Conservation (phyloP, 2,329 filamentous ascomycete species). For the Monosporascus sp. region DNA sequence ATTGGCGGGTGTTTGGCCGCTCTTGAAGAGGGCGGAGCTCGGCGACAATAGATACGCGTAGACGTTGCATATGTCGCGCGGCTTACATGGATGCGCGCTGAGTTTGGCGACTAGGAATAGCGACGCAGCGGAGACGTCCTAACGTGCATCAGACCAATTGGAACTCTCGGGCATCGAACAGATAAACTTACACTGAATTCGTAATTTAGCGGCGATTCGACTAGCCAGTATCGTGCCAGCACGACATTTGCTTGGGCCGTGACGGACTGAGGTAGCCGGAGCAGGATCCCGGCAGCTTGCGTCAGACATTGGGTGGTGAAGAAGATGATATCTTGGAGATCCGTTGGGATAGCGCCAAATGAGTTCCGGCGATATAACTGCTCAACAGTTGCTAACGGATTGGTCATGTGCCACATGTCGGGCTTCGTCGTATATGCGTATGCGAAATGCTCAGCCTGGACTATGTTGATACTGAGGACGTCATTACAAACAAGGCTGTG, state of each 20-base stretch:
- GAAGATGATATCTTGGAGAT: slow-evolving; percentile 67
- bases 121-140: slow-evolving; percentile 77
- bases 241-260: slow-evolving; percentile 82
- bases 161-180: neutral
- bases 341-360: slow-evolving; percentile 55
- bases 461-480: neutral
- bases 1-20: slow-evolving; percentile 17
- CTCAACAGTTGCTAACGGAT: slow-evolving; percentile 65
- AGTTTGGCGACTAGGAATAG: slow-evolving; percentile 82
- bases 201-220: slow-evolving; percentile 48
- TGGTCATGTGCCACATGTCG: slow-evolving; percentile 59
- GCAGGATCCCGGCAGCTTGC: slow-evolving; percentile 72
- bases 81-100: slow-evolving; percentile 68
- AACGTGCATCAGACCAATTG: slow-evolving; percentile 6
- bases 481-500: neutral
- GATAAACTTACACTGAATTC: slow-evolving; percentile 48
- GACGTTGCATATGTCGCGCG: slow-evolving; percentile 77
- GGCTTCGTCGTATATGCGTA: neutral
- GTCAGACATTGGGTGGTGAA: slow-evolving; percentile 68
- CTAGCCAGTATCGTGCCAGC: slow-evolving; percentile 74
- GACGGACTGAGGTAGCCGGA: slow-evolving; percentile 79
- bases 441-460: too few species aligned
- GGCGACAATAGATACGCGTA: slow-evolving; percentile 74
- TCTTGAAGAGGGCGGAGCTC: slow-evolving; percentile 47
- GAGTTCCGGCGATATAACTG: slow-evolving; percentile 58